Percentiles rank a stretch among this genome's conserved stretches.
phyloP scores from a whole-genome alignment of 2,329 filamentous ascomycete genomes.

The Xylaria sp. region DNA sequence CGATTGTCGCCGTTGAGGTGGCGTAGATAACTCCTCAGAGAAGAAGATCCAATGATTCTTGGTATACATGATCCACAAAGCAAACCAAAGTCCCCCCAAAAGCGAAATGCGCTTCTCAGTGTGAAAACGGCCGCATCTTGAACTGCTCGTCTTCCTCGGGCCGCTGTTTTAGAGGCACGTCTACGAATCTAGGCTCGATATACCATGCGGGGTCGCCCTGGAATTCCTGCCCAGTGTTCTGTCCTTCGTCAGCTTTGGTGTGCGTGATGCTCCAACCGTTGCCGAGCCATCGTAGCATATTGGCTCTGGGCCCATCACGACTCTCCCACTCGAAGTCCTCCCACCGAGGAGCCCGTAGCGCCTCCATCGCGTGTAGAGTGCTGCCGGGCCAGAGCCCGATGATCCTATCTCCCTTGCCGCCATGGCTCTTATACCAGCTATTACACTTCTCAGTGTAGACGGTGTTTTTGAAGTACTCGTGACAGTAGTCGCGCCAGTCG shows the following conservation, averaged over 20 bases:
- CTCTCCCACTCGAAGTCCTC: slow-evolving; percentile 58
- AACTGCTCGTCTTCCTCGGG: slow-evolving; percentile 47
- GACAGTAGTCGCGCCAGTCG: slow-evolving; percentile 59
- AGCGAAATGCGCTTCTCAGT: slow-evolving; percentile 35
- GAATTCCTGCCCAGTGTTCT: slow-evolving; percentile 32
- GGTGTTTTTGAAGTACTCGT: slow-evolving; percentile 59
- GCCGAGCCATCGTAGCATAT: slow-evolving; percentile 54
- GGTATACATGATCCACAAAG: background rate
- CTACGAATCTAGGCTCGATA: slow-evolving; percentile 45
- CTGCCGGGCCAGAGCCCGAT: slow-evolving; percentile 59
- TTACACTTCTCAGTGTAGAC: slow-evolving; percentile 61
- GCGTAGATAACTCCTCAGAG: background rate
- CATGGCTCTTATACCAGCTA: slow-evolving; percentile 64
- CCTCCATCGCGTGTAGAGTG: slow-evolving; percentile 56
- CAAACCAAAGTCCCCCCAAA: background rate
- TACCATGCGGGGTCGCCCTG: slow-evolving; percentile 49
- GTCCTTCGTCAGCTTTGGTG: slow-evolving; percentile 42
- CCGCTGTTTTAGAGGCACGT: slow-evolving; percentile 39
- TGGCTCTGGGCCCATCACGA: slow-evolving; percentile 39
- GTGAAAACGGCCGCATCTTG: slow-evolving; percentile 48
- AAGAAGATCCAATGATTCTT: background rate
- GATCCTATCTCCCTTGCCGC: slow-evolving; percentile 53
- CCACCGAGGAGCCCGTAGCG: slow-evolving; percentile 56
- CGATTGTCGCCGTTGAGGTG: background rate
- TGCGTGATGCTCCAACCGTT: slow-evolving; percentile 56